Evolutionary conservation across 2,329 filamentous ascomycete genomes (phyloP).

Genomic region (Colletotrichum lupini): DNA sequence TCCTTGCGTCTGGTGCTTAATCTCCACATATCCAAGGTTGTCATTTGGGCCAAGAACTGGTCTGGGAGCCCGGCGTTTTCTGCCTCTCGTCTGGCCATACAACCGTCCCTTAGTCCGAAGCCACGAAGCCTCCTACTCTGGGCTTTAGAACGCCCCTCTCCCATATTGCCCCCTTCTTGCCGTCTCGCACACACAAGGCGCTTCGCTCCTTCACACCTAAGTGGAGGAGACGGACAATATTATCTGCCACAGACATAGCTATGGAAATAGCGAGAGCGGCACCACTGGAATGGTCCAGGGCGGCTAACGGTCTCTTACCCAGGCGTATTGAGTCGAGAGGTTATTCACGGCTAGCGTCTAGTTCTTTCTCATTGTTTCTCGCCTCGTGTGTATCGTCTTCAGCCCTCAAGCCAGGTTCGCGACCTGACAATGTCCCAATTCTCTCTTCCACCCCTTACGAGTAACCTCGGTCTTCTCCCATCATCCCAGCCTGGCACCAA

Average conservation of each 20-base stretch:
- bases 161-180: background rate
- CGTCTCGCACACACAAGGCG: background rate
- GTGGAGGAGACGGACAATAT: background rate
- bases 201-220: background rate
- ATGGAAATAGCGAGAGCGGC: conserved; percentile 7
- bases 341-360: conserved; percentile 10
- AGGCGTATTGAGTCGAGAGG: conserved; percentile 6
- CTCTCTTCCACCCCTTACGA: background rate
- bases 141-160: background rate
- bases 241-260: background rate
- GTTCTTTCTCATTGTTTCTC: conserved; percentile 9
- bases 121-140: conserved; percentile 1
- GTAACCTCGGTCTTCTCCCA: background rate
- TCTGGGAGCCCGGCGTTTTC: background rate
- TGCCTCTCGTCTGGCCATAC: background rate
- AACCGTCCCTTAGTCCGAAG: background rate
- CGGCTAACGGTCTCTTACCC: conserved; percentile 14
- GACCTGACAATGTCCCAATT: background rate
- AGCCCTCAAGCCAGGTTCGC: background rate
- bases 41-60: conserved; percentile 6
- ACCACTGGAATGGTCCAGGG: background rate
- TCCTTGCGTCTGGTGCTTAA: conserved; percentile 10
- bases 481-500: background rate
- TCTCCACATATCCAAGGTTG: conserved; percentile 24
- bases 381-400: conserved; percentile 1